Conservation (phyloP, 108 stramenopile genomes). For the Pelagomonas calceolata region DNA sequence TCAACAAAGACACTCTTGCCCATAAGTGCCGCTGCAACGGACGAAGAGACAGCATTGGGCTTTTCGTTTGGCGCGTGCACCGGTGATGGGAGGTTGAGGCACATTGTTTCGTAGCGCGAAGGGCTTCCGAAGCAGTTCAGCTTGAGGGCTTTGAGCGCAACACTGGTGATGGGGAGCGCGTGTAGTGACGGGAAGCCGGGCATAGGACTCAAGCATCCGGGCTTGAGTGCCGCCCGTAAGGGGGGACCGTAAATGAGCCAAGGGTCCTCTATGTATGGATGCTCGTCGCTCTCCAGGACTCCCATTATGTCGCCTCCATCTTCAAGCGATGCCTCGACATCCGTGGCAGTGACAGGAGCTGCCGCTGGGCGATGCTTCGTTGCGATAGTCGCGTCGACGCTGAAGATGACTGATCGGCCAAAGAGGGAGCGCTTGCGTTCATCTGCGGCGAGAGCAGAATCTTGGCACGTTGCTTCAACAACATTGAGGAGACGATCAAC, state of each 20-base stretch:
- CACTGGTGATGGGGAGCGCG: slow-evolving; percentile 61
- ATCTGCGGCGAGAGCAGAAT: slow-evolving; percentile 48
- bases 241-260: slow-evolving; percentile 25
- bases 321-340: not conserved
- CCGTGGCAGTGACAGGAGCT: not conserved
- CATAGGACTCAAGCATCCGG: slow-evolving; percentile 69
- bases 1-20: slow-evolving; percentile 77
- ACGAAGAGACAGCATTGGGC: too few relatives aligned
- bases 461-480: slow-evolving; percentile 65
- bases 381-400: not conserved
- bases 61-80: too few relatives aligned
- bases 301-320: not conserved
- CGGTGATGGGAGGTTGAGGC: not conserved
- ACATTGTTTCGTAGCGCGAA: slow-evolving; percentile 54
- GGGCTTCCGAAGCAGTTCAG: slow-evolving; percentile 73
- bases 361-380: too few relatives aligned
- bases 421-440: slow-evolving; percentile 33
- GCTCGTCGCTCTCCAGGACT: not conserved
- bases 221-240: slow-evolving; percentile 31
- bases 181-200: slow-evolving; percentile 84
- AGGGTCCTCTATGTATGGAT: not conserved
- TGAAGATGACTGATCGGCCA: not conserved
- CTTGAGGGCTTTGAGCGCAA: slow-evolving; percentile 50
- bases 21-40: slow-evolving; percentile 57
- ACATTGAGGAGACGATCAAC: slow-evolving; percentile 61